Conservation (phyloP, 208 protist genomes). For the Crithidia thermophila region DNA sequence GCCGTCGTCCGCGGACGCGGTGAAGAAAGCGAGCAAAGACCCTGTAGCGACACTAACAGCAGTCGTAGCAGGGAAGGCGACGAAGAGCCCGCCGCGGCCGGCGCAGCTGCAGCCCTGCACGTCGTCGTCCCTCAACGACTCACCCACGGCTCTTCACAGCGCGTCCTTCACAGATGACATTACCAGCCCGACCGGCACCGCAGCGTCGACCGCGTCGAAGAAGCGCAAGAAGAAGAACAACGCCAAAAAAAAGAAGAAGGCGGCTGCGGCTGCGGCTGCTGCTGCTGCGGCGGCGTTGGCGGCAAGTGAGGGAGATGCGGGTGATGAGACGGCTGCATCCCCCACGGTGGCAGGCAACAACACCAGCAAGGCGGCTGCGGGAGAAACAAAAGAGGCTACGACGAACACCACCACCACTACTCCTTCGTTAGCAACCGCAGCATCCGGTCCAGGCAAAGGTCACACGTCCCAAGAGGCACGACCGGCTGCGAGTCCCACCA, state of each 20-base stretch:
- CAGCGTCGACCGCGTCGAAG: constrained; percentile 11
- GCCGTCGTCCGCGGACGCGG: no score
- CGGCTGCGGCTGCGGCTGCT: constrained; percentile 5
- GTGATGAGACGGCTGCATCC: background rate
- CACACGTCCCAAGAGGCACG: no score
- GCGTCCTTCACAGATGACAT: constrained; percentile 2
- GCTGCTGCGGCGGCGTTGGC: constrained; percentile 4
- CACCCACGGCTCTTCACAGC: background rate
- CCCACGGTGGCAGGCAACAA: background rate
- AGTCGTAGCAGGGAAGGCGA: background rate
- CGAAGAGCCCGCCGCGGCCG: background rate
- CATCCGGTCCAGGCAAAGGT: no score
- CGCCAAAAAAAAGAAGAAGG: constrained; percentile 23
- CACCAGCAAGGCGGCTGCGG: no score
- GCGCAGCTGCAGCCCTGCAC: constrained; percentile 1
- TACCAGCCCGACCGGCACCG: background rate
- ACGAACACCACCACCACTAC: no score
- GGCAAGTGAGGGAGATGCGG: background rate
- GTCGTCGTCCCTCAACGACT: background rate
- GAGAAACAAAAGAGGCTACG: no score
- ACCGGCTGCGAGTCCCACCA: background rate
- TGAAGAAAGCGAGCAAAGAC: no score
- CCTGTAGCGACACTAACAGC: background rate
- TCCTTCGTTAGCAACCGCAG: no score
- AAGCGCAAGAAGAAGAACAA: constrained; percentile 43